A percentile compares a stretch with the other conserved stretches of the same genome.
Evolutionary conservation across 352 stramenopile genomes (phyloP).

Genomic region (Pythium oligandrum): DNA sequence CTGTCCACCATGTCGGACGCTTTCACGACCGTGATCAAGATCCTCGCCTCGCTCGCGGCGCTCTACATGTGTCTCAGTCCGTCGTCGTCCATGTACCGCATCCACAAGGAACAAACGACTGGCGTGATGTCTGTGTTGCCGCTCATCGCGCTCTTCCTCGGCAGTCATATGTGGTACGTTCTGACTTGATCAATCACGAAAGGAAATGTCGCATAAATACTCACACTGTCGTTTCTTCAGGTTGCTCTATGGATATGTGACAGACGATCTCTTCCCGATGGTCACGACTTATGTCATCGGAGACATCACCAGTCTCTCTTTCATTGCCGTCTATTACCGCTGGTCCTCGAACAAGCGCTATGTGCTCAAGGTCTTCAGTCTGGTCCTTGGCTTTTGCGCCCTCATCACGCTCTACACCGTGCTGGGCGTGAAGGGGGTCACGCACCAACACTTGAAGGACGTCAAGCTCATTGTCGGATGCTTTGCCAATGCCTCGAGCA

Average conservation of each 20-base stretch:
- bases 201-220: slow-evolving; percentile 5
- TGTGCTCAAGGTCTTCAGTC: slow-evolving; percentile 26
- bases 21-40: slow-evolving; percentile 23
- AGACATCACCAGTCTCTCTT: slow-evolving; percentile 38
- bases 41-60: slow-evolving; percentile 44
- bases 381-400: slow-evolving; percentile 35
- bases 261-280: slow-evolving; percentile 35
- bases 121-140: slow-evolving; percentile 33
- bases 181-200: no score
- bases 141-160: slow-evolving; percentile 49
- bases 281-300: slow-evolving; percentile 49
- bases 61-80: slow-evolving; percentile 64
- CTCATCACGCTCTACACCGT: slow-evolving; percentile 45
- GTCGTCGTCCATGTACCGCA: slow-evolving; percentile 28
- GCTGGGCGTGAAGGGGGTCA: slow-evolving; percentile 23
- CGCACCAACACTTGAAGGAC: slow-evolving; percentile 24
- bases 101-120: slow-evolving; percentile 31
- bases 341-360: slow-evolving; percentile 30
- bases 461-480: slow-evolving; percentile 32
- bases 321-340: slow-evolving; percentile 41
- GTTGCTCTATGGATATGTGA: slow-evolving; percentile 63
- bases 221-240: slow-evolving; percentile 17
- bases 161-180: slow-evolving; percentile 55
- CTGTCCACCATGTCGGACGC: no score
- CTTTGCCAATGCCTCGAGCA: slow-evolving; percentile 44